Evolutionary conservation across 202 grass and related monocot genomes (phyloP), one percentile per base, ranked within the genome.

Genomic region (Setaria italica): DNA sequence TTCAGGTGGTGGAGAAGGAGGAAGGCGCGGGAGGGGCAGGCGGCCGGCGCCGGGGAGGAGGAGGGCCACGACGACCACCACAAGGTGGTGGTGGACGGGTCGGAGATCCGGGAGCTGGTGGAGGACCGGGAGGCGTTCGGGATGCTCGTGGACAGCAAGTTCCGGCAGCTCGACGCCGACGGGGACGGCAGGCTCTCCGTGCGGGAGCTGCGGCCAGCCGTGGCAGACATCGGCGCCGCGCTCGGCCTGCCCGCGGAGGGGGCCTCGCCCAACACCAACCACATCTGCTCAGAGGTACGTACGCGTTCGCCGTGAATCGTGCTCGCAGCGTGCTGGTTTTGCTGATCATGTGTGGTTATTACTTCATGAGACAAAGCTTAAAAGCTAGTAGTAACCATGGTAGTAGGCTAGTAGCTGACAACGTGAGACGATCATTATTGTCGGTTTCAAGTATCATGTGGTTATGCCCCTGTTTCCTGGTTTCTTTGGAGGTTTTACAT

Each of bases 121-220:
- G 91, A 92, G 91, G 90, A 95, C 95, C 70, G 79, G 81, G 93
- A 90, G 86, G 89, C 87, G 5, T 98, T 98, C 75, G 87, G 76
- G 37, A 86, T 74, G 86, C 93, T 98, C 62, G 91, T 88, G 39
- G 95, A 95, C 37, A 84, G 7, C 80, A 90, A 90, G 80, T 95
- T 98, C 84, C 71, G 32, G 80, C 80, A 92, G 81, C 85, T 98
- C 62, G 93, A 90, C 84, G 78, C 65, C 78, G 86, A 92, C 82
- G 77, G 70, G 0, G 73, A 93, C 87, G 95, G 87, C 29, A 70
- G 74, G 85, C 80, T 98, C 73, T 87, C 89, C 10, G 89, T 93
- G 48, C 62, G 80, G 64, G 93, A 98, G 73, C 88, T 98, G 72
- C 74, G 90, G 11, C 93, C 91, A 15, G 91, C 91, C 62, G 93